phyloP scores from a whole-genome alignment of 2,329 filamentous ascomycete species.

The Knufia petricola region DNA sequence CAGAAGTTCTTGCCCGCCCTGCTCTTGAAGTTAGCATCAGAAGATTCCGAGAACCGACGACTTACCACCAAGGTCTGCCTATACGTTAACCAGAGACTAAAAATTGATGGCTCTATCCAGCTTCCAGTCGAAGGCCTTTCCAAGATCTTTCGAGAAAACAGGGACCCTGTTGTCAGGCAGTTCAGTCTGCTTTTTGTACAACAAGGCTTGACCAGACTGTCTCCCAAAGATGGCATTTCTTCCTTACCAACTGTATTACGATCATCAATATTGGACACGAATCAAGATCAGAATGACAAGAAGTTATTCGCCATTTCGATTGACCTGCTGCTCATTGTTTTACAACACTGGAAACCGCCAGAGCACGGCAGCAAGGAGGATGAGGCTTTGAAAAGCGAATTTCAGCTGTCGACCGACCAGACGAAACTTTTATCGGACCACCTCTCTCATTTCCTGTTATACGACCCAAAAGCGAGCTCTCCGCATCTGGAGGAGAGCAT shows the following conservation, averaged over 20 bases:
- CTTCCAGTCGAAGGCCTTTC: conserved; percentile 76
- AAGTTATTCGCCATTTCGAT: conserved; percentile 60
- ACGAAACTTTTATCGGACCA: conserved; percentile 62
- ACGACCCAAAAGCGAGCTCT: conserved; percentile 38
- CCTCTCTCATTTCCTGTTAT: conserved; percentile 67
- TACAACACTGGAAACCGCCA: conserved; percentile 60
- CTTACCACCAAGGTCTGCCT: conserved; percentile 66
- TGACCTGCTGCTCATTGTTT: conserved; percentile 67
- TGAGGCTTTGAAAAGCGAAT: conserved; percentile 50
- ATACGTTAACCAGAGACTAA: conserved; percentile 58
- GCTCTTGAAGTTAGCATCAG: conserved; percentile 76
- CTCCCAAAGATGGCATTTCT: conserved; percentile 54
- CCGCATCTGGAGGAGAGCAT: conserved; percentile 24
- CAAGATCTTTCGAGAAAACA: conserved; percentile 77
- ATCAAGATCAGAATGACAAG: conserved; percentile 30
- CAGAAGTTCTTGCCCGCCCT: conserved; percentile 71
- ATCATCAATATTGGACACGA: conserved; percentile 41
- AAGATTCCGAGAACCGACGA: conserved; percentile 67
- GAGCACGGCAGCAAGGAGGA: conserved; percentile 72
- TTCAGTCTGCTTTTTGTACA: conserved; percentile 85
- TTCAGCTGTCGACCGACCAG: conserved; percentile 63
- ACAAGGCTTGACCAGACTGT: conserved; percentile 61
- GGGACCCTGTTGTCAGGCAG: conserved; percentile 67
- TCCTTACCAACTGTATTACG: conserved; percentile 62
- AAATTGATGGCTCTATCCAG: conserved; percentile 53